Base-by-base conservation (phyloP, 140 eudicot genomes). In the Flaveria floridana region DNA sequence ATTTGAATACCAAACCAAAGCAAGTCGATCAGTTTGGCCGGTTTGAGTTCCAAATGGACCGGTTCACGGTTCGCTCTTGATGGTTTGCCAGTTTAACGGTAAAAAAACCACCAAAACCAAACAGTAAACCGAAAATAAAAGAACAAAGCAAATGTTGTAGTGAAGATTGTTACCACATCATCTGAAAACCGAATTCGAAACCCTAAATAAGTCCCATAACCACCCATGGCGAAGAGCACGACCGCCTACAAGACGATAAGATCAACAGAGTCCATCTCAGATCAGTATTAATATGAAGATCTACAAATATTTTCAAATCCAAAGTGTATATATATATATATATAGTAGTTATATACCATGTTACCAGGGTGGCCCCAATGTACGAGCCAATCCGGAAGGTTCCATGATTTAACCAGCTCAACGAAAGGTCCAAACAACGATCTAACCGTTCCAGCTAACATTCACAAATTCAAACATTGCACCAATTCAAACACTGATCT, bases 311-410 rank as follows among this genome's bases (percentile, higher is more conserved):
- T 50, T 59, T 16, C 10, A 71, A 28, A 72, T 20, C 2, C 25
- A 25, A 70, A 59, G 13, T 21, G 23, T 21, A 21, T 21, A 21
- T 21, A 21, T 21, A 21, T 21, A 21, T 21, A 21, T 37, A 58
- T 42, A 47, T 47, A 12, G 30, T 47, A 11, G 3, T 9, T 8
- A 11, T 48, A 4, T 86, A 90, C 97, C 98, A 90, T 93, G 88
- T 93, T 93, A 7, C 98, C 98, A 19, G 98, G 98, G 66, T 93
- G 98, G 39, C 98, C 97, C 98, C 98, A 90, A 57, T 93, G 97
- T 13, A 93, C 97, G 34, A 90, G 98, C 97, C 98, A 93, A n/a
- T 70, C 96, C 0, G 98, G 98, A 15, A 93, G 97, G 85, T 76
- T 68, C 72, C 19, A 90, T 55, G 98, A 66, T 74, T 93, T 86